Conservation (phyloP, 352 stramenopile genomes). For the Pythium brassicae region DNA sequence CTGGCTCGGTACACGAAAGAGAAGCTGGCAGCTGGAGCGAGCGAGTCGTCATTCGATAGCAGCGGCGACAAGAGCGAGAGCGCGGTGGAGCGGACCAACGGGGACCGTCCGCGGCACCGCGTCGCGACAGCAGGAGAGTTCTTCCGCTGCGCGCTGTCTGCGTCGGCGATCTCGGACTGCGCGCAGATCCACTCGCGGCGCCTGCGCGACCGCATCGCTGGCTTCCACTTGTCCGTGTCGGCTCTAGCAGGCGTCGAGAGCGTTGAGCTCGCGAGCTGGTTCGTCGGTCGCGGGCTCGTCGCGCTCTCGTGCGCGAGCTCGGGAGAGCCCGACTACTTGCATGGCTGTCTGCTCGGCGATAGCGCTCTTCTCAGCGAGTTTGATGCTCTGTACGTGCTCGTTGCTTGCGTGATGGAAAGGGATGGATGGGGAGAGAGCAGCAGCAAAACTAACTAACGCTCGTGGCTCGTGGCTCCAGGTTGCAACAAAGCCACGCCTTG, state of each 20-base stretch:
- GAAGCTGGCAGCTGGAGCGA: neutral
- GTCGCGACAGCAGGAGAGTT: conserved; percentile 22
- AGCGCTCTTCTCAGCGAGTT: conserved; percentile 11
- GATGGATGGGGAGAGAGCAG: neutral
- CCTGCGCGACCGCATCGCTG: conserved; percentile 30
- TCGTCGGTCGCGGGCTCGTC: conserved; percentile 30
- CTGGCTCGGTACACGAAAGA: conserved; percentile 19
- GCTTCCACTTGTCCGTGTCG: conserved; percentile 24
- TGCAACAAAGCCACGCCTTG: conserved; percentile 7
- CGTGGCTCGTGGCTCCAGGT: conserved; percentile 1
- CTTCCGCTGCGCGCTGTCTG: conserved; percentile 20
- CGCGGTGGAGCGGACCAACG: too few species aligned
- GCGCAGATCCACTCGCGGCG: conserved; percentile 24
- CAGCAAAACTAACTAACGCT: conserved; percentile 1
- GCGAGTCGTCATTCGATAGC: neutral
- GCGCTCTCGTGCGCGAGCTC: conserved; percentile 20
- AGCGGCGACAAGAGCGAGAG: neutral
- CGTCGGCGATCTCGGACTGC: conserved; percentile 24
- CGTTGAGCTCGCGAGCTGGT: conserved; percentile 23
- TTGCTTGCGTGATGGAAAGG: neutral
- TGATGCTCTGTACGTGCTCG: conserved; percentile 13
- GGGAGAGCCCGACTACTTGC: conserved; percentile 13
- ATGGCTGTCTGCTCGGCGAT: conserved; percentile 14
- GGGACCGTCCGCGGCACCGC: neutral
- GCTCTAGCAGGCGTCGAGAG: conserved; percentile 17